Evolutionary conservation across 2,329 filamentous ascomycete genomes (phyloP), one percentile per base, ranked within the genome.

Genomic region (Pseudocercospora crystallina): DNA sequence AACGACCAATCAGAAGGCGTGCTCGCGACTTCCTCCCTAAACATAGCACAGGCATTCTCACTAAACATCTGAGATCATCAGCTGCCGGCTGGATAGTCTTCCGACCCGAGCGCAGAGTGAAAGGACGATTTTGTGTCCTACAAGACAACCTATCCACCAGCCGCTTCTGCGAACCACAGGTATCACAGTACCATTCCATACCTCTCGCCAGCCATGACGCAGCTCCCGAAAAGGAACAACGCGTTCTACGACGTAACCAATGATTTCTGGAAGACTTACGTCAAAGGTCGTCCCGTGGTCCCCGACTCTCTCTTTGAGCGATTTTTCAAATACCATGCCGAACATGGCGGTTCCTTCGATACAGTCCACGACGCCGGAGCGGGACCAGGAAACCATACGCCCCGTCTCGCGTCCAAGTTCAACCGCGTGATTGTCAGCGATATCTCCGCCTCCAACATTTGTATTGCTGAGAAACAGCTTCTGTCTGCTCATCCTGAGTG

Each of bases 361-460:
- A 9, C 32, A n/a, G 29, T 40, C 32, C 47, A 49, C 47, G 47
- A 49, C 15, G 39, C 47, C 13, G 47, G 47, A 13, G 47, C 40
- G 8, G 47, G 47, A 14, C 31, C 39, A 1, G 47, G 47, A 2
- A 33, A 43, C 31, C 47, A 49, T 20, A 43, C 47, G 11, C 17
- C 32, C 11, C 47, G 47, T 14, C 31, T 49, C 13, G 47, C 47
- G 13, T 15, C 29, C 20, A 43, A 31, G 17, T 49, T 49, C 13
- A 10, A 39, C 10, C 31, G 29, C 5, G 36, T 49, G 12, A 38
- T 49, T 8, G 47, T 41, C 40, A 43, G 39, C 17, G 47, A 49
- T 14, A 30, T 49, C 0, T 14, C 11, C 12, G 30, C 33, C n/a
- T 17, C 47, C 5, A 36, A 45, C 39, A 49, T 43, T 8, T 30